Evolutionary conservation across 2,329 filamentous ascomycete genomes (phyloP).

Genomic region (Cercospora sp.): DNA sequence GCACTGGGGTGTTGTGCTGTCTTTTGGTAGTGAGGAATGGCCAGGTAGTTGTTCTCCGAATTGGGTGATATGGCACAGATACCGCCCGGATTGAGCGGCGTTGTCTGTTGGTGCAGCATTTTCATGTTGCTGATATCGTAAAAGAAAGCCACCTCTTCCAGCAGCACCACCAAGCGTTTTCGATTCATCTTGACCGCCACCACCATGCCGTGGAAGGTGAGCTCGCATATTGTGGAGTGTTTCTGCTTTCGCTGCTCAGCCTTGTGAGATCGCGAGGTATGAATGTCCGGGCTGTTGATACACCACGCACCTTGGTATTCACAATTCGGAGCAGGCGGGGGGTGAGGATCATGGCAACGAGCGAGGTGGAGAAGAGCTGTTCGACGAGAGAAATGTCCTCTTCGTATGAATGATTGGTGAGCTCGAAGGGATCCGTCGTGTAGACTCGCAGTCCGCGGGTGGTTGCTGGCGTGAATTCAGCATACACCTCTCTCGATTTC

Average conservation of each 20-base stretch:
- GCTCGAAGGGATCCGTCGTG: conserved; percentile 92
- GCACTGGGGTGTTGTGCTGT: conserved; percentile 38
- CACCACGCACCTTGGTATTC: conserved; percentile 79
- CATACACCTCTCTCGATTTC: conserved; percentile 11
- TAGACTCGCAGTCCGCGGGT: conserved; percentile 95
- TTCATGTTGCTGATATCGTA: conserved; percentile 99
- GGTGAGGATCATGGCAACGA: conserved; percentile 90
- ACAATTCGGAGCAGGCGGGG: conserved; percentile 92
- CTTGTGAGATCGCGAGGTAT: conserved; percentile 18
- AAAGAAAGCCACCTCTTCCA: conserved; percentile 95
- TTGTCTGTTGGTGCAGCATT: conserved; percentile 86
- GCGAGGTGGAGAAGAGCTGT: conserved; percentile 97
- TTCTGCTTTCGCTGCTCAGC: conserved; percentile 48
- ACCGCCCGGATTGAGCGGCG: conserved; percentile 84
- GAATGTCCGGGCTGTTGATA: conserved; percentile 6
- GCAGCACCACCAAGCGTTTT: conserved; percentile 86
- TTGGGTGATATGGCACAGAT: conserved; percentile 90
- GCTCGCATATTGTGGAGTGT: conserved; percentile 90
- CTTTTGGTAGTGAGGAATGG: conserved; percentile 80
- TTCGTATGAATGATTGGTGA: conserved; percentile 91
- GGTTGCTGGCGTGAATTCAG: conserved; percentile 61
- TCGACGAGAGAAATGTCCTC: conserved; percentile 89
- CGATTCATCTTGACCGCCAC: conserved; percentile 91
- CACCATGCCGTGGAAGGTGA: conserved; percentile 96
- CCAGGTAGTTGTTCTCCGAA: conserved; percentile 93